Conservation (phyloP, 2,329 filamentous ascomycete genomes). For the Dactylellina drechsleri region DNA sequence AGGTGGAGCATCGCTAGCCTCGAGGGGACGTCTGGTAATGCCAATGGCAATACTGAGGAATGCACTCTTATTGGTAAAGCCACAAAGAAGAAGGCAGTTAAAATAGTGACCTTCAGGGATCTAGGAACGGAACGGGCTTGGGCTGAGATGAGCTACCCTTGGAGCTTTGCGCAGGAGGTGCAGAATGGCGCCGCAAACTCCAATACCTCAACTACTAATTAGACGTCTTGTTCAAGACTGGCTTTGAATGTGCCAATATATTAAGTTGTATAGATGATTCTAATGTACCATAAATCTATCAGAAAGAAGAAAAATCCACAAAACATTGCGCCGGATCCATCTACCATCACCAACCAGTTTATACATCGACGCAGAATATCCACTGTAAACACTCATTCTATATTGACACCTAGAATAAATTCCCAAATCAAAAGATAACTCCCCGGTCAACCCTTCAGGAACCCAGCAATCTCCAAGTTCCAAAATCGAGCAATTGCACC, state of each 20-base stretch:
- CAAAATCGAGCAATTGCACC: not conserved
- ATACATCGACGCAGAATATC: no score
- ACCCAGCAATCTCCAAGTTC: not conserved
- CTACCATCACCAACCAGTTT: no score
- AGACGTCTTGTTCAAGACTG: not conserved
- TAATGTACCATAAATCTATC: no score
- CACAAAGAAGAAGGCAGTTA: not conserved
- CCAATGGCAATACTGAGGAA: no score
- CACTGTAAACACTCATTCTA: no score
- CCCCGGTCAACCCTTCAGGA: no score
- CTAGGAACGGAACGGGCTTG: not conserved
- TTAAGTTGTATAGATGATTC: no score
- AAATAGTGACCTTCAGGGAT: not conserved
- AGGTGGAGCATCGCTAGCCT: conserved; percentile 33
- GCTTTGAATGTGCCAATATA: not conserved
- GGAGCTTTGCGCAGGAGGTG: conserved; percentile 13
- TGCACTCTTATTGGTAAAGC: not conserved
- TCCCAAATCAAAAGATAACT: no score
- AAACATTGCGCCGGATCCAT: no score
- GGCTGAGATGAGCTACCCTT: conserved; percentile 38
- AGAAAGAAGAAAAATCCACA: no score
- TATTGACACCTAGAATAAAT: no score
- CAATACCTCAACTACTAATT: not conserved
- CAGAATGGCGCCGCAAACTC: not conserved
- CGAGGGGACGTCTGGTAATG: not conserved